Evolutionary conservation across 2,329 filamentous ascomycete genomes (phyloP), one percentile per base, ranked within the genome.

Genomic region (Fonsecaea multimorphosa): DNA sequence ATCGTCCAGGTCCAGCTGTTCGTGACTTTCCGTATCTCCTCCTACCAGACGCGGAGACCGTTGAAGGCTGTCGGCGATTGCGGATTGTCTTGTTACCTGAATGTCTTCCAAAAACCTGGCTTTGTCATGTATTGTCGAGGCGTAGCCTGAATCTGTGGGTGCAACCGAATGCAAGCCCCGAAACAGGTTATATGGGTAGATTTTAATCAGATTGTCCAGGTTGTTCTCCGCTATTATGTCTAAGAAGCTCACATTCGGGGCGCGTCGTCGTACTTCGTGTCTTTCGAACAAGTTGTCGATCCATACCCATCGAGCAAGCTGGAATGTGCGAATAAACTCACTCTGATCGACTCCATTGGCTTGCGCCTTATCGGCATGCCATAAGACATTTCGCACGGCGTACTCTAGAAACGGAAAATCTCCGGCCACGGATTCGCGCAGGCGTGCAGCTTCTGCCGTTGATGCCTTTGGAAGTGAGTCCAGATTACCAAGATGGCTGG

Each of bases 371-470:
- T 76, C 64, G 9, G 74, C 72, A 62, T 78, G 75, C 27, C 74
- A 67, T 24, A 77, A 67, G 6, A 77, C 55, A 62, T 75, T 46
- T 3, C 63, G 56, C 16, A 46, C 67, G 2, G 76, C 74, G 63
- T 76, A 78, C 51, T 74, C 40, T 4, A 86, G 73, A 53, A 87
- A 84, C 1, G 82, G 80, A 60, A 77, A 81, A 12, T 67, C 69
- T 1, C 57, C 6, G 31, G 22, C 63, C 11, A 72, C 68, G 36
- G 34, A 54, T 56, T 72, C 22, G 51, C 74, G 72, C 34, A 68
- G 58, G 31, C 22, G 12, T 64, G 46, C 68, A 55, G 63, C 69
- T 63, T 69, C 66, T 44, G 66, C 12, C 12, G 55, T 68, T 8
- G 22, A 55, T 46, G 67, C 69, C 31, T 68, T 69, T 57, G 68